These are phyloP conservation scores for Chaetomiaceae sp. DNA, from an alignment of 2,329 filamentous ascomycete species.

Conservation along the genomic window DNA sequence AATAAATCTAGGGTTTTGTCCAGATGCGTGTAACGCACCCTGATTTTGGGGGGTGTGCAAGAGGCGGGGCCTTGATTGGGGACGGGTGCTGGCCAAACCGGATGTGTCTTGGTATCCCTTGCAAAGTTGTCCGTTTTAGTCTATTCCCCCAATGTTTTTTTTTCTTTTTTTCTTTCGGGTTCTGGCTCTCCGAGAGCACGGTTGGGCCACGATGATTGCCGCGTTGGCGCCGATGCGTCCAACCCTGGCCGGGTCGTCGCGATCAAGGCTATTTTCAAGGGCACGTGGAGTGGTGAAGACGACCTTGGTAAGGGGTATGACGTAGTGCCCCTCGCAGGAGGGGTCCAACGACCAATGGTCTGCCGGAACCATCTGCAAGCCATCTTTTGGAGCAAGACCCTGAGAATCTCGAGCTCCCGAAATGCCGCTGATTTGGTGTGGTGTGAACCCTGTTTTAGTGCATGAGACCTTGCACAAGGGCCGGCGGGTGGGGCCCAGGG, in stretches of 20 bases:
- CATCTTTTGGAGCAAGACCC: slow-evolving; percentile 27
- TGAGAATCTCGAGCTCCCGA: slow-evolving; percentile 24
- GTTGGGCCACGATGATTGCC: neutral
- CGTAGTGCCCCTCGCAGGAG: slow-evolving; percentile 14
- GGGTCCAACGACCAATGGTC: slow-evolving; percentile 15
- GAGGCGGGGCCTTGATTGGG: too few species aligned
- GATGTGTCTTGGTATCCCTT: too few species aligned
- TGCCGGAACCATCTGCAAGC: slow-evolving; percentile 23
- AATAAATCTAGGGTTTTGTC: neutral
- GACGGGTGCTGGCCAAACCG: too few species aligned
- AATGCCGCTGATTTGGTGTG: slow-evolving; percentile 21
- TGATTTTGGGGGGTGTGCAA: neutral
- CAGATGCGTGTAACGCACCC: neutral
- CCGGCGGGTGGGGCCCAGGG: slow-evolving; percentile 7
- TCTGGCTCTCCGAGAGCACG: too few species aligned
- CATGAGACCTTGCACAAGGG: slow-evolving; percentile 11
- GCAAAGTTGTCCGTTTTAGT: too few species aligned
- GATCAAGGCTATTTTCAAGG: neutral
- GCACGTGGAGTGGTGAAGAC: slow-evolving; percentile 5
- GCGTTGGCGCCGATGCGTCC: neutral
- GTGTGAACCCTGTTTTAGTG: slow-evolving; percentile 25
- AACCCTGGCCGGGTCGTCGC: neutral
- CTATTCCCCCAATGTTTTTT: too few species aligned
- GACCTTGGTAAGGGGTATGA: slow-evolving; percentile 16
- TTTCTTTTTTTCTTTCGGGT: too few species aligned